phyloP scores from a whole-genome alignment of 768 basidiomycete genomes.

The Ephemerocybe angulata region DNA sequence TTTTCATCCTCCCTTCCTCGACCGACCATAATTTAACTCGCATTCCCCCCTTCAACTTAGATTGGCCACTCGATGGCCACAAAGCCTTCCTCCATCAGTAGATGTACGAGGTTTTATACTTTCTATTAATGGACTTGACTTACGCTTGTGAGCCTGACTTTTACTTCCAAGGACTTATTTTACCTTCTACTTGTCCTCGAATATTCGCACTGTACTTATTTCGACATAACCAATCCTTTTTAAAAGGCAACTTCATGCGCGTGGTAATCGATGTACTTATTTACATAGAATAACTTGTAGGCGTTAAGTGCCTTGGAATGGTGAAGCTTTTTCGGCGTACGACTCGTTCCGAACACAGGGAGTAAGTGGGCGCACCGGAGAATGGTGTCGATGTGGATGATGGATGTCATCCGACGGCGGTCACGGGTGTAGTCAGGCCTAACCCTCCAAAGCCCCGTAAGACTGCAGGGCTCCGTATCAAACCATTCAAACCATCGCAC shows the following conservation, averaged over 20 bases:
- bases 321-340: not conserved
- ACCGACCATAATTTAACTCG: not conserved
- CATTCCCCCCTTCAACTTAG: conserved; percentile 15
- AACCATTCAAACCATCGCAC: conserved; percentile 25
- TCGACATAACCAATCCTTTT: too few species aligned
- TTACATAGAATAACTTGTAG: conserved; percentile 25
- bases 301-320: conserved; percentile 16
- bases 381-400: conserved; percentile 11
- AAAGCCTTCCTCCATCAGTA: conserved; percentile 39
- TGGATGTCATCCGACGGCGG: not conserved
- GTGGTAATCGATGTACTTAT: conserved; percentile 27
- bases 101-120: too few species aligned
- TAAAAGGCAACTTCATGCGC: too few species aligned
- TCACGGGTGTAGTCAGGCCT: conserved; percentile 1
- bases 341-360: not conserved
- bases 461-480: conserved; percentile 16
- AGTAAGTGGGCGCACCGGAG: not conserved
- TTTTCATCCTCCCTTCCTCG: not conserved
- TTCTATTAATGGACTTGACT: too few species aligned
- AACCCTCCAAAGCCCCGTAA: conserved; percentile 21
- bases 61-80: conserved; percentile 38
- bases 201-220: too few species aligned
- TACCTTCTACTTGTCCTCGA: too few species aligned
- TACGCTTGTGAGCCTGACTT: too few species aligned
- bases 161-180: too few species aligned